These are phyloP conservation scores for Elsinoe necatrix DNA, from an alignment of 2,329 filamentous ascomycete species.

Conservation along the genomic window DNA sequence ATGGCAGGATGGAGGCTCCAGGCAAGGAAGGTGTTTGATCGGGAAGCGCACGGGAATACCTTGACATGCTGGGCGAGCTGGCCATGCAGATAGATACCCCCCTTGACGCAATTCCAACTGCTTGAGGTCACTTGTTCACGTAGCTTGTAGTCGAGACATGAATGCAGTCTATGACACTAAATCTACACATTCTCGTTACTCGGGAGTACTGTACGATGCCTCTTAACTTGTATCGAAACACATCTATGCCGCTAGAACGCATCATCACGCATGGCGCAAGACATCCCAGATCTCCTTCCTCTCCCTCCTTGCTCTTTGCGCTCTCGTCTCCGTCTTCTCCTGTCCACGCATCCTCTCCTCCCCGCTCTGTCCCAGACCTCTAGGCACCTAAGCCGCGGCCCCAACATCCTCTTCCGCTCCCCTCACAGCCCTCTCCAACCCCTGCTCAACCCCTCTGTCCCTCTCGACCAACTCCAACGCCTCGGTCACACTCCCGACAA, in stretches of 20 bases:
- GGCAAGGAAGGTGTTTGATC: not conserved
- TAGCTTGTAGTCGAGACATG: slow-evolving; percentile 1
- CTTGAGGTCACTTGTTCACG: not conserved
- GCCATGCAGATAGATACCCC: not conserved
- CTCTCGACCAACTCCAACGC: slow-evolving; percentile 73
- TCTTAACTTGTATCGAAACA: not conserved
- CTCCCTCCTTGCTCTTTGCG: slow-evolving; percentile 49
- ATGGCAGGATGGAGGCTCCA: not conserved
- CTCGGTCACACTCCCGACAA: slow-evolving; percentile 75
- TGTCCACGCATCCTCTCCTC: not conserved
- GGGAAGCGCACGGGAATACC: not conserved
- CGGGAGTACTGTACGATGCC: not conserved
- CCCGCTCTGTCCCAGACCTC: not conserved
- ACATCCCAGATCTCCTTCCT: slow-evolving; percentile 58
- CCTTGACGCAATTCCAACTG: not conserved
- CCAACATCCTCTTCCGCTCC: not conserved
- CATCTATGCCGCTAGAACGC: slow-evolving; percentile 2
- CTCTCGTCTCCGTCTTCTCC: slow-evolving; percentile 22
- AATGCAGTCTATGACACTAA: slow-evolving; percentile 1
- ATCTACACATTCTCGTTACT: not conserved
- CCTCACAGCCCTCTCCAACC: slow-evolving; percentile 15
- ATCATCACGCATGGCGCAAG: not conserved
- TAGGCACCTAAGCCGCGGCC: not conserved
- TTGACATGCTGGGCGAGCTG: not conserved
- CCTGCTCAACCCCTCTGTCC: slow-evolving; percentile 45